Evolutionary conservation across 2,329 filamentous ascomycete genomes (phyloP).

Genomic region (Sphaceloma murrayae): DNA sequence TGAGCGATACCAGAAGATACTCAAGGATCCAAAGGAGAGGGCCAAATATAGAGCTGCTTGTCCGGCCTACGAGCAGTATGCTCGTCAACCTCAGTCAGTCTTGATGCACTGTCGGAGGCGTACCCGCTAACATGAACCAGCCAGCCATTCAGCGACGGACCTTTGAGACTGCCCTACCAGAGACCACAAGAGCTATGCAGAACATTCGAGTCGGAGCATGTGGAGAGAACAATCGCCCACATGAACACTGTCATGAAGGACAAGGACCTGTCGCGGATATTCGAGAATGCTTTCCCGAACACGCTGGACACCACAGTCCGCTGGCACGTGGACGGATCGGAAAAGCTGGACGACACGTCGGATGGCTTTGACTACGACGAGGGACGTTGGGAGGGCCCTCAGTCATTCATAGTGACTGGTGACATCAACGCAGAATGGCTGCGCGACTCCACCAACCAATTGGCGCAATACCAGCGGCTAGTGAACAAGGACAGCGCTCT

Average conservation of each 20-base stretch:
- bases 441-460: slow-evolving; percentile 84
- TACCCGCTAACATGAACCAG: slow-evolving; percentile 37
- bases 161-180: slow-evolving; percentile 73
- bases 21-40: slow-evolving; percentile 24
- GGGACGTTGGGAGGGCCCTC: slow-evolving; percentile 68
- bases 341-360: slow-evolving; percentile 35
- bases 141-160: slow-evolving; percentile 68
- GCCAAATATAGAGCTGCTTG: slow-evolving; percentile 30
- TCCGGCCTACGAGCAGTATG: slow-evolving; percentile 33
- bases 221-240: slow-evolving; percentile 79
- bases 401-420: slow-evolving; percentile 88
- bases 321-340: slow-evolving; percentile 64
- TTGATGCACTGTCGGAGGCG: neutral
- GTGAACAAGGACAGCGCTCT: slow-evolving; percentile 73
- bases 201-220: slow-evolving; percentile 76
- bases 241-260: slow-evolving; percentile 72
- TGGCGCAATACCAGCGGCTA: slow-evolving; percentile 78
- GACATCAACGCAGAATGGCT: slow-evolving; percentile 93
- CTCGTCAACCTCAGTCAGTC: slow-evolving; percentile 30
- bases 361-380: slow-evolving; percentile 36
- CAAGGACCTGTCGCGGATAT: slow-evolving; percentile 79
- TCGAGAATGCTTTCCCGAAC: slow-evolving; percentile 92
- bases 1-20: slow-evolving; percentile 20
- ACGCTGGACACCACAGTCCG: slow-evolving; percentile 82
- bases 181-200: slow-evolving; percentile 71